A percentile compares a stretch with the other conserved stretches of the same genome.
Conservation (phyloP, 148 eudicot species). For the Vaccinium myrtillus region DNA sequence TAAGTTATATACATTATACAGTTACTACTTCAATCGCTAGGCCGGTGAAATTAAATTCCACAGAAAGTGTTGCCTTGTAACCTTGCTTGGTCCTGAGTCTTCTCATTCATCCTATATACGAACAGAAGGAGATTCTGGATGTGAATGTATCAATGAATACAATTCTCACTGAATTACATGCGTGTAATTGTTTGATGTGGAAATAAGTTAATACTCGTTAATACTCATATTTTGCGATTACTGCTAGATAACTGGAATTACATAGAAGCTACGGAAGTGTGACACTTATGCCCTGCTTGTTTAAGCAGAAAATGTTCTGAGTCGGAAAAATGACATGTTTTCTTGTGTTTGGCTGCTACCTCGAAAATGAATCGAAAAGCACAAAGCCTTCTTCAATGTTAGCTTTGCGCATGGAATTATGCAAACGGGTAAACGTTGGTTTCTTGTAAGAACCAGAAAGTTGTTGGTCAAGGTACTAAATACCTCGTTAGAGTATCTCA, state of each 20-base stretch:
- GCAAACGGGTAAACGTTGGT: too few species aligned
- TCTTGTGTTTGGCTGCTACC: too few species aligned
- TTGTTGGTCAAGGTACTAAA: too few species aligned
- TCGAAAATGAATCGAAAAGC: too few species aligned
- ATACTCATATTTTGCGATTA: neutral
- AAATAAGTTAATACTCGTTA: neutral
- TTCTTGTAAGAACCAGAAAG: too few species aligned
- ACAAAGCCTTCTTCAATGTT: too few species aligned
- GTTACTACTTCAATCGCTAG: too few species aligned
- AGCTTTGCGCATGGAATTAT: too few species aligned
- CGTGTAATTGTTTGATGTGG: neutral
- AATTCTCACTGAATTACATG: neutral
- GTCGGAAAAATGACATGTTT: too few species aligned
- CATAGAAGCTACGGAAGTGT: neutral
- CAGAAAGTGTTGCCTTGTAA: neutral
- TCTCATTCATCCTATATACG: neutral
- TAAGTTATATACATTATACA: neutral
- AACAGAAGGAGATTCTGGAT: neutral
- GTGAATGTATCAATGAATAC: neutral
- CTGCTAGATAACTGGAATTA: neutral
- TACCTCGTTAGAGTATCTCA: too few species aligned
- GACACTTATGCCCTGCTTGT: too few species aligned
- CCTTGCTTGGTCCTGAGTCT: neutral
- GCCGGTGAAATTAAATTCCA: conserved; percentile 9
- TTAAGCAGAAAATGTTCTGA: too few species aligned